Base-by-base conservation (phyloP, 1,139 yeast species). In the Pneumocystis carinii region DNA sequence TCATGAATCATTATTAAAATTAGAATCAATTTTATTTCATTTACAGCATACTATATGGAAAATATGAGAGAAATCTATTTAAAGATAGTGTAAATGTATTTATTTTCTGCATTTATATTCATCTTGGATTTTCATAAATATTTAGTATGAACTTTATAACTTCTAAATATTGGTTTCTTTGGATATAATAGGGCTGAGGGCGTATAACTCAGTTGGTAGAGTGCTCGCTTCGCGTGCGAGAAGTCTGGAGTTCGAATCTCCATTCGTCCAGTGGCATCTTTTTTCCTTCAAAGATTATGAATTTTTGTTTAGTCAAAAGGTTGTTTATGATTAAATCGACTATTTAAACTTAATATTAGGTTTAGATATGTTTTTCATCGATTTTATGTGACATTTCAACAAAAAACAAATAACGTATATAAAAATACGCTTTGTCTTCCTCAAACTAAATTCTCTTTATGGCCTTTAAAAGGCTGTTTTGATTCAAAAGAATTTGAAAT, bases 241-340 rank as follows among this genome's bases (percentile, higher is more conserved):
- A 48, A 48, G 55, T 48, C 55, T 48, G 55, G 55, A 48, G 55
- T 48, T 48, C 55, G 32, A 48, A 48, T 48, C 55, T 48, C 55
- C 55, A 48, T 48, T 24, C 55, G 55, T 48, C 55, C 55, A 48
- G n/a, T 39, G 7, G 29, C 8, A 5, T 5, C 4, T 42, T 42
- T 42, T 42, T n/a, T 14, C 8, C 10, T 7, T 5, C 7, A 32
- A 27, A 32, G 35, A 32, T 32, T 4, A 32, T 32, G 35, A 32
- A 32, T 32, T 7, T 32, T 32, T 32, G 6, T 32, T 4, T 32
- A 7, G 1, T 32, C 7, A 32, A 32, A 32, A 32, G 35, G 35
- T 32, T 7, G 35, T 32, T 2, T 32, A 8, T 32, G 35, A 32
- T 32, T 32, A 32, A 4, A 32, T 32, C 7, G 35, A 32, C 8